A percentile compares a stretch with the other conserved stretches of the same genome.
Evolutionary conservation across 495 filamentous ascomycete species (phyloP).

Genomic region (Penicillium canescens): DNA sequence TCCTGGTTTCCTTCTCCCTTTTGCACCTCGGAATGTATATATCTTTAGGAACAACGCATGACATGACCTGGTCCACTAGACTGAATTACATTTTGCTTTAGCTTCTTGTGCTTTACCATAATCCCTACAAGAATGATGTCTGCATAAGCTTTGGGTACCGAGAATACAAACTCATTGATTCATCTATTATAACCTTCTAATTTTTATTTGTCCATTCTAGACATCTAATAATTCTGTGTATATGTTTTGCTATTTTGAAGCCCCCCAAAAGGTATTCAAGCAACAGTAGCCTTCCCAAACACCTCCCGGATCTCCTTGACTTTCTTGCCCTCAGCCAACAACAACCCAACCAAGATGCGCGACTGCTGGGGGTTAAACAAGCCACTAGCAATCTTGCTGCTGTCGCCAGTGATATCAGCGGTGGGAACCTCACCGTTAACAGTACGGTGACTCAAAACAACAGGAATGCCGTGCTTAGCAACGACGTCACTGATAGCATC

Average conservation of each 20-base stretch:
- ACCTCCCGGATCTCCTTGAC: conserved; percentile 22
- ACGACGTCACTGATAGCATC: conserved; percentile 19
- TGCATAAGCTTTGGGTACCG: no score
- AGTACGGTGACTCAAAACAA: conserved; percentile 28
- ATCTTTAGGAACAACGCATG: conserved; percentile 21
- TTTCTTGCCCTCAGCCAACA: conserved; percentile 26
- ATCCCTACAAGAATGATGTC: no score
- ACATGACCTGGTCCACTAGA: conserved; percentile 8
- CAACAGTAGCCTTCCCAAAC: conserved; percentile 20
- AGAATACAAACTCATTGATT: no score
- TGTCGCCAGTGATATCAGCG: conserved; percentile 24
- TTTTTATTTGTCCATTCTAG: no score
- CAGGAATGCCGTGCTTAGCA: conserved; percentile 17
- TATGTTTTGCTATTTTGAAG: no score
- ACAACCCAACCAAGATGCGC: conserved; percentile 27
- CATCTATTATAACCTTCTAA: no score
- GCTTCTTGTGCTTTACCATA: no score
- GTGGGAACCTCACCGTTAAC: conserved; percentile 36
- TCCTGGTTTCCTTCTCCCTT: background rate
- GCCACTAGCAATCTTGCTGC: conserved; percentile 28
- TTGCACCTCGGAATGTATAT: conserved; percentile 19
- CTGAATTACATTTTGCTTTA: no score
- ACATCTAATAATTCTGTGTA: no score
- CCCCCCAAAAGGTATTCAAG: background rate
- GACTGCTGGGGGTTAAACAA: conserved; percentile 33